Conservation (phyloP, 352 stramenopile species). For the Globisporangium sylvaticum region DNA sequence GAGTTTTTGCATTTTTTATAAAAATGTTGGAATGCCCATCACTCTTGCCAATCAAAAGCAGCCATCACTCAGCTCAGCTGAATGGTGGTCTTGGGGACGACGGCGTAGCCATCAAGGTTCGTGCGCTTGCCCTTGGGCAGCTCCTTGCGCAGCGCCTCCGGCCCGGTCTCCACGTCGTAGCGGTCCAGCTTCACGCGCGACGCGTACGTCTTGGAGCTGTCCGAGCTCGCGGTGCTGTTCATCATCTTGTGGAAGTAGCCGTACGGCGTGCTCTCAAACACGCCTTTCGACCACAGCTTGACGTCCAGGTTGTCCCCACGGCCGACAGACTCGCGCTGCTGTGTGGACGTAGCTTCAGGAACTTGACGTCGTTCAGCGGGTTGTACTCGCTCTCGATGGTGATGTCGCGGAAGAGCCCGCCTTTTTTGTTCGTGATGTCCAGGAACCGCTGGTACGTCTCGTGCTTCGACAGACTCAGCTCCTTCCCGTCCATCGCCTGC, state of each 20-base stretch:
- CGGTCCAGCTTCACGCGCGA: conserved; percentile 69
- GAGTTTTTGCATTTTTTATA: no score
- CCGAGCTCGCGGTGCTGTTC: conserved; percentile 36
- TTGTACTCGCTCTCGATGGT: conserved; percentile 87
- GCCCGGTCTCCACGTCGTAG: conserved; percentile 57
- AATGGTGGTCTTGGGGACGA: conserved; percentile 46
- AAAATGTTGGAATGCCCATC: no score
- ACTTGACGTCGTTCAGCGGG: conserved; percentile 61
- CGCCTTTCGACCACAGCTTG: conserved; percentile 68
- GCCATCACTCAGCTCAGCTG: conserved; percentile 37
- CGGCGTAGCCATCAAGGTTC: conserved; percentile 39
- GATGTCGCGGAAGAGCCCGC: conserved; percentile 75
- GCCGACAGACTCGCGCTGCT: conserved; percentile 17
- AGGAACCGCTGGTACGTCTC: conserved; percentile 73
- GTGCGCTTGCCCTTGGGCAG: conserved; percentile 63
- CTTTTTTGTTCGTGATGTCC: conserved; percentile 81
- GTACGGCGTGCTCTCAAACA: conserved; percentile 76
- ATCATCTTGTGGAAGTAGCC: conserved; percentile 87
- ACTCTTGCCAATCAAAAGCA: not conserved
- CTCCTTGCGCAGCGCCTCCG: conserved; percentile 41
- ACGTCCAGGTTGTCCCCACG: conserved; percentile 70
- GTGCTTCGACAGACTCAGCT: conserved; percentile 43
- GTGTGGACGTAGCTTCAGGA: conserved; percentile 18
- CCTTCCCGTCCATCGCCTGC: conserved; percentile 39
- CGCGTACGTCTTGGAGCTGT: conserved; percentile 50